Base-by-base conservation (phyloP, 1,284 basidiomycete species). In the Leccinum solheimii region DNA sequence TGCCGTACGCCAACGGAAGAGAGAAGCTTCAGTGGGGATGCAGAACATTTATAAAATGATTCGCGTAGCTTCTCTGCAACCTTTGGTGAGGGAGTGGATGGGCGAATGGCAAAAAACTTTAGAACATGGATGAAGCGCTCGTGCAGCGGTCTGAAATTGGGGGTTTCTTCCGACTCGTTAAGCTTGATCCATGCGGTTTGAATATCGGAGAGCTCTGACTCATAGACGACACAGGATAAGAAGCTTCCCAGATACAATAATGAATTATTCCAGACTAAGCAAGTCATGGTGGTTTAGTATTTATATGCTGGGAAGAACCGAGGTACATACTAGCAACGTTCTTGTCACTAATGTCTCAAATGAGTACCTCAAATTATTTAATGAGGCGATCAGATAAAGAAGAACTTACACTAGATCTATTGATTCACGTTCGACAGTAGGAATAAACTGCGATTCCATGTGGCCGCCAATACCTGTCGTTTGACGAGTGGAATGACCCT, bases 391-490 rank as follows among this genome's bases (percentile, higher is more conserved):
- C 2, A 2, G 16, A 5, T 2, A 21, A 21, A 45, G 43, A 45
- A 45, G 10, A 21, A 75, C 86, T 75, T 73, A 92, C 86, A 92
- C 87, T 9, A 95, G 76, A 76, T 97, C 95, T 62, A 98, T 90
- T 0, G 92, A 92, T 77, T 98, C 96, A 63, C 96, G 86, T 75
- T 98, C 96, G 1, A 99, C 95, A 0, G 96, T 99, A 1, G 95
- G 94, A 62, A 99, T 96, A 73, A 98, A 98, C 6, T 92, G 81
- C 0, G 93, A 90, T 3, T 93, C 86, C 75, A 98, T 86, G 69
- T 97, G 94, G 0, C 95, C 95, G 5, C 92, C 92, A 34, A 97
- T 86, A 34, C 95, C 94, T 1, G 95, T 97, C 1, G 94, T 97
- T 76, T 57, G 56, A 34, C 32, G 32, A 36, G 56, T 57, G 4